These are phyloP conservation scores for Phytophthora fragariae DNA, from an alignment of 352 stramenopile genomes.

Conservation along the genomic window DNA sequence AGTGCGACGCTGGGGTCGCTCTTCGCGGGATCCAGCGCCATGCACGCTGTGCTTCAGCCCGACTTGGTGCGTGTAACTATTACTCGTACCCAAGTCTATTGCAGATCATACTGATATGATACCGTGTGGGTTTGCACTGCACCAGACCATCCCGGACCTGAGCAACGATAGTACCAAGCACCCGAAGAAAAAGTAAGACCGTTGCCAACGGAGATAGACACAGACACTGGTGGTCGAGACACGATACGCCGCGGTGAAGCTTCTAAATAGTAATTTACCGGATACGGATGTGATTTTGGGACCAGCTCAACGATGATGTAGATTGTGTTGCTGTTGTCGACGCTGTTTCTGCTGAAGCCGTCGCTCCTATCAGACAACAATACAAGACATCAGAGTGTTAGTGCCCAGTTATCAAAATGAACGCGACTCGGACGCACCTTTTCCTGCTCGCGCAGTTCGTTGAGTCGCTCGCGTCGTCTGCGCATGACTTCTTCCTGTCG, in stretches of 20 bases:
- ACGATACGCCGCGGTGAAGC: not conserved
- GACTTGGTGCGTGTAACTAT: constrained; percentile 60
- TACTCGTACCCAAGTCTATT: not conserved
- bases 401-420: not conserved
- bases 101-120: not conserved
- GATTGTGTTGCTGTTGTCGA: constrained; percentile 39
- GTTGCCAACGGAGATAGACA: not conserved
- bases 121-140: not conserved
- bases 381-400: constrained; percentile 10
- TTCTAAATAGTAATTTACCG: constrained; percentile 40
- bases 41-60: constrained; percentile 85
- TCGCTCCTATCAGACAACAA: constrained; percentile 44
- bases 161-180: constrained; percentile 29
- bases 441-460: constrained; percentile 76
- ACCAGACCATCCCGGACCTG: constrained; percentile 60
- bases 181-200: constrained; percentile 25
- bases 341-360: constrained; percentile 63
- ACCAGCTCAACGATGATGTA: constrained; percentile 6
- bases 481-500: constrained; percentile 77
- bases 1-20: constrained; percentile 77
- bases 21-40: constrained; percentile 84
- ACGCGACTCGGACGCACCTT: constrained; percentile 45
- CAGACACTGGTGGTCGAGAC: constrained; percentile 1
- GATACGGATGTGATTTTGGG: not conserved
- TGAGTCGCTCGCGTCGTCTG: constrained; percentile 65